Base-by-base conservation (phyloP, 2,329 filamentous ascomycete genomes). In the Dichotomopilus funicola region DNA sequence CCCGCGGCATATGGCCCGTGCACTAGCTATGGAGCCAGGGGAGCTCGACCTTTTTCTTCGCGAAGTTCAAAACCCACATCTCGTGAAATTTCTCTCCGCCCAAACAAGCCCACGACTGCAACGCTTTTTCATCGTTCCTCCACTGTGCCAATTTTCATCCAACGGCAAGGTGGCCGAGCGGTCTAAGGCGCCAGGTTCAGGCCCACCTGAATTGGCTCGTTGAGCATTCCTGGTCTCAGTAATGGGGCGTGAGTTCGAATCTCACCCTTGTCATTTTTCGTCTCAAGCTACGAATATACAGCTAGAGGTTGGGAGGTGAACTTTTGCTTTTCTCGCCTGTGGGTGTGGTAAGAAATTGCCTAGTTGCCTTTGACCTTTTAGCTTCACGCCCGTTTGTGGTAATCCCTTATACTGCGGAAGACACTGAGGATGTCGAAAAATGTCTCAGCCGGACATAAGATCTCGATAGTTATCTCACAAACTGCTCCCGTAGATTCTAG, bases 171-270 rank as follows among this genome's bases (percentile, higher is more conserved):
- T 62, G 61, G 62, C 62, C 62, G 61, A 63, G 62, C 62, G 62
- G 62, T 63, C 62, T 49, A 63, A 62, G 61, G 61, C 61, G 62
- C 61, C 56, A 59, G 55, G 58, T 64, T 64, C 62, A 63, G 61
- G 62, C 52, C 43, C 48, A 59, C 58, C 46, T 58, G 54, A 56
- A 58, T 61, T 64, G n/a, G 50, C 53, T 55, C 50, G 9, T n/a
- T 37, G 40, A 53, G 52, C 47, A 55, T 61, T 64, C 58, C 58
- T 63, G 56, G 59, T 63, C 61, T 61, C 58, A 59, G 62, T 57
- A 58, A 58, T 52, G 53, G 59, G 61, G 63, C 63, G 63, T 58
- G 62, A 59, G 62, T 63, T 65, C 62, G 61, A 64, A 64, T 63
- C 61, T 59, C 63, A 58, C 61, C 58, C 58, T 65, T 64, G 61